phyloP scores from a whole-genome alignment of 163 green algal genomes.

The Scenedesmus sp. region DNA sequence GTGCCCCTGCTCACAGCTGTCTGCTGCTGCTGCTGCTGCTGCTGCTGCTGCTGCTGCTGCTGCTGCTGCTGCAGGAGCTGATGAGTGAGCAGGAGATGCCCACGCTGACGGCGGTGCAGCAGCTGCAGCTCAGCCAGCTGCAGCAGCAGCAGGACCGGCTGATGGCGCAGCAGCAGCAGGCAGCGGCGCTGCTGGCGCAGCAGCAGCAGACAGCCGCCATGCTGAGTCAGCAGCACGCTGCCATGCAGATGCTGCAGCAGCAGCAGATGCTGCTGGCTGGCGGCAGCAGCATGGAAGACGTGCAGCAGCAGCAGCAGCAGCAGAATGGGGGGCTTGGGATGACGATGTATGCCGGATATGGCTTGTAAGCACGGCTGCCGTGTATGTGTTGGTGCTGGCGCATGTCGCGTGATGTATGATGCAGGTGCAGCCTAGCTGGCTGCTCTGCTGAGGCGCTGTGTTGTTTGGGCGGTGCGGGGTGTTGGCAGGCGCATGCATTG shows the following conservation, averaged over 20 bases:
- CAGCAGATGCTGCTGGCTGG: not conserved
- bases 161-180: slow-evolving; percentile 33
- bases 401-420: too few species aligned
- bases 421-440: too few species aligned
- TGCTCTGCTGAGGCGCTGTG: too few species aligned
- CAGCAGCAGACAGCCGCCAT: slow-evolving; percentile 1
- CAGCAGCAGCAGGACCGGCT: slow-evolving; percentile 25
- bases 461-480: too few species aligned
- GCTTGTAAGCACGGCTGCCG: too few species aligned
- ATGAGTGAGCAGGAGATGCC: slow-evolving; percentile 27
- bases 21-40: not conserved
- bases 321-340: not conserved
- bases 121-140: slow-evolving; percentile 40
- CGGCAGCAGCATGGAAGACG: too few species aligned
- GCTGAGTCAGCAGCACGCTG: not conserved
- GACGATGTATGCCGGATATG: not conserved
- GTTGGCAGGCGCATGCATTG: too few species aligned
- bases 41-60: not conserved
- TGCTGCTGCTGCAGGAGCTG: slow-evolving; percentile 22
- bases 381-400: too few species aligned
- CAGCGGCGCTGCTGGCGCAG: not conserved
- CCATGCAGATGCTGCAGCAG: slow-evolving; percentile 17
- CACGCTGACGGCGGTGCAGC: slow-evolving; percentile 29
- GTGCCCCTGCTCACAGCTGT: too few species aligned
- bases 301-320: slow-evolving; percentile 2